Percentiles rank a stretch among this genome's conserved stretches.
Conservation (phyloP, 768 basidiomycete genomes). For the Terana coerulea region DNA sequence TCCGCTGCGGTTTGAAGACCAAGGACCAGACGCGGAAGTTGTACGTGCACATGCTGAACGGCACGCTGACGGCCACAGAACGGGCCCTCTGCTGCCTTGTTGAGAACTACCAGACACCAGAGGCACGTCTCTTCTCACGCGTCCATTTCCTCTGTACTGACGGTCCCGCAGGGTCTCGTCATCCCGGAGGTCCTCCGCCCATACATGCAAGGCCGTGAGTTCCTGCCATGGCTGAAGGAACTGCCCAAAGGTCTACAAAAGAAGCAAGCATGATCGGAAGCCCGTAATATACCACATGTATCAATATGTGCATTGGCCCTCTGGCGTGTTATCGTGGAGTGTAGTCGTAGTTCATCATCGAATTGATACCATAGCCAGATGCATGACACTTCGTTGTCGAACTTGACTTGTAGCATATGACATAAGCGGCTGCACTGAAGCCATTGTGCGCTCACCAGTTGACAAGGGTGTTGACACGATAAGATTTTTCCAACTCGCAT, state of each 20-base stretch:
- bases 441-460: too few relatives aligned
- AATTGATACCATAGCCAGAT: too few relatives aligned
- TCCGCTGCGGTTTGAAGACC: conserved; percentile 87
- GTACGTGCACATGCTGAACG: conserved; percentile 99
- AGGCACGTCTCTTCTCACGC: conserved; percentile 49
- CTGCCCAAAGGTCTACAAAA: conserved; percentile 75
- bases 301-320: background rate
- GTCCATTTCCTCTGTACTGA: background rate
- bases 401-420: too few relatives aligned
- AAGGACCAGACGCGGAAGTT: conserved; percentile 89
- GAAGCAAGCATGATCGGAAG: conserved; percentile 49
- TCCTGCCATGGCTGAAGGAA: conserved; percentile 80
- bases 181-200: conserved; percentile 89
- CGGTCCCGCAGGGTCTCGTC: conserved; percentile 63
- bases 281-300: background rate
- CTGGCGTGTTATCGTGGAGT: background rate
- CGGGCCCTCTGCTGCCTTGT: conserved; percentile 95
- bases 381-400: too few relatives aligned
- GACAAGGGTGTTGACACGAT: too few relatives aligned
- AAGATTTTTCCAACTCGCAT: too few relatives aligned
- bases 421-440: too few relatives aligned
- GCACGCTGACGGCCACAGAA: conserved; percentile 95
- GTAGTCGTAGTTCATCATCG: too few relatives aligned
- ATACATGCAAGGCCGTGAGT: conserved; percentile 95
- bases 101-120: conserved; percentile 97